phyloP scores from a whole-genome alignment of 371 early-diverging fungal genomes.

The Batkoa obscura region DNA sequence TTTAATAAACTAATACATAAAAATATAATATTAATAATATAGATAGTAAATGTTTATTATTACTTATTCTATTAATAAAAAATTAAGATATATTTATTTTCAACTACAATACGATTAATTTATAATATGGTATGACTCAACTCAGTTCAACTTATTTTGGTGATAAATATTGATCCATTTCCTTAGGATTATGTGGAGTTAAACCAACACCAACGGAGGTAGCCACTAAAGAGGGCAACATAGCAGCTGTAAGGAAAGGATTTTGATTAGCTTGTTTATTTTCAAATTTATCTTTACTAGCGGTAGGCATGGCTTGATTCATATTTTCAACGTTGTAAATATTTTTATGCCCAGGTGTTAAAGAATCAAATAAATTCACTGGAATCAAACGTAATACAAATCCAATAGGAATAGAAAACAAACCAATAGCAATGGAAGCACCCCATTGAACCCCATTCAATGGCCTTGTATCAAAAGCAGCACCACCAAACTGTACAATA shows the following conservation, averaged over 20 bases:
- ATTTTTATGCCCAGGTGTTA: not conserved
- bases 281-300: not conserved
- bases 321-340: too few relatives aligned
- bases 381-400: slow-evolving; percentile 57
- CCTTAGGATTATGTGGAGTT: slow-evolving; percentile 7
- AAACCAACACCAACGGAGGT: slow-evolving; percentile 37
- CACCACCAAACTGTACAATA: slow-evolving; percentile 77
- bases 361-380: slow-evolving; percentile 5
- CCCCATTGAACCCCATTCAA: slow-evolving; percentile 60
- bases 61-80: too few relatives aligned
- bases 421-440: slow-evolving; percentile 46
- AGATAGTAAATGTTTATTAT: too few relatives aligned
- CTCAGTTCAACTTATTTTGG: too few relatives aligned
- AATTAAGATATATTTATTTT: too few relatives aligned
- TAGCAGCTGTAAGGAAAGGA: slow-evolving; percentile 19
- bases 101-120: too few relatives aligned
- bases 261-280: not conserved
- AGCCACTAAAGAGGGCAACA: slow-evolving; percentile 39
- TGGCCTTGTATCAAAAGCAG: slow-evolving; percentile 66
- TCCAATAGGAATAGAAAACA: slow-evolving; percentile 73
- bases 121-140: too few relatives aligned
- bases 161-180: too few relatives aligned
- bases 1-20: too few relatives aligned
- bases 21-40: too few relatives aligned
- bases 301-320: too few relatives aligned